Evolutionary conservation across 2,329 filamentous ascomycete genomes (phyloP), one percentile per base, ranked within the genome.

Genomic region (Trichoderma sp.): DNA sequence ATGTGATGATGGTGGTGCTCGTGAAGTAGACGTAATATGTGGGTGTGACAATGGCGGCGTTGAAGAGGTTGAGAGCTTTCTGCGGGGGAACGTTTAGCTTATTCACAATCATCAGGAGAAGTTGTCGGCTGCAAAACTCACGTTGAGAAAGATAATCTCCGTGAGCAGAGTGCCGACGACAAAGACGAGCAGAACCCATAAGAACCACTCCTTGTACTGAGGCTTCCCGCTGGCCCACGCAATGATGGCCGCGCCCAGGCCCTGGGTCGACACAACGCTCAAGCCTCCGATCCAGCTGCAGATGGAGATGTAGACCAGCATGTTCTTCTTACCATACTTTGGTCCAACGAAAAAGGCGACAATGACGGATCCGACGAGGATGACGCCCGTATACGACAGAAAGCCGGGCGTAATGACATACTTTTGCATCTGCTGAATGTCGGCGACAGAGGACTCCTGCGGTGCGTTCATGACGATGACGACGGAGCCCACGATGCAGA

Each of bases 21-120:
- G 95, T 99, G 76, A 99, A 99, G 81, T 96, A 94, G 69, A 99
- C 95, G 76, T 99, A 99, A 79, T 99, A 99, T 2, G 95, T 99
- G 0, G 95, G 95, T 0, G 95, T 99, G 66, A 99, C 95, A 69
- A 99, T 85, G 7, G 95, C 94, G 44, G 95, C 95, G 73, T 99
- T 98, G 83, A 94, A 98, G 57, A 99, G 79, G 74, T 99, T 98
- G 64, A 98, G 84, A 6, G 95, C 95, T 97, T 99, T 99, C 93
- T 98, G 78, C 66, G 24, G 14, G n/a, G 7, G 2, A 15, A 26
- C 26, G 15, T 43, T 55, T n/a, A 45, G 41, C 14, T 55, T 17
- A 12, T 48, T 30, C 19, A 45, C 24, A 3, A 9, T 45, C 5
- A 6, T 17, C 15, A 21, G 3, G 19, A 43, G 19, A 34, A 10